Base-by-base conservation (phyloP, 495 filamentous ascomycete genomes). In the Chaetomium fimeti region DNA sequence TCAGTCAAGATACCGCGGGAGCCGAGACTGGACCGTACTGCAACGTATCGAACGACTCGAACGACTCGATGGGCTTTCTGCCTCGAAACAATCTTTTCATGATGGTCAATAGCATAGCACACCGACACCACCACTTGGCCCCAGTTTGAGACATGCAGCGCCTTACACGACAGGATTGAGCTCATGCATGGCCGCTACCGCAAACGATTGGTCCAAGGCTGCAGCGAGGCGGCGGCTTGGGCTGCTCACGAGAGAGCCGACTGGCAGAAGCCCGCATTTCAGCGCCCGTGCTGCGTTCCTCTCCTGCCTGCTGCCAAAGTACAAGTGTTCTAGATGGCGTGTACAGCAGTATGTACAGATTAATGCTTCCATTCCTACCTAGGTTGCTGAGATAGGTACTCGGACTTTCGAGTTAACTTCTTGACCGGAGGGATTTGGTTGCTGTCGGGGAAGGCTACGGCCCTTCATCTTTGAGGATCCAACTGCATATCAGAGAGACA, bases 61-160 rank as follows among this genome's bases (percentile, higher is more conserved):
- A 32, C 32, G 40, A n/a, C 11, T 24, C 45, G 43, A 8, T 29
- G n/a, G 13, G 16, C 16, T 24, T 12, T 15, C 25, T 28, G 22
- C 18, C 6, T 18, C 24, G 22, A 57, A 57, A 40, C 8, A 58
- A 24, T n/a, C 12, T 5, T 51, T 40, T 60, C 15, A 27, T 16
- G 40, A 58, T 43, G 24, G 22, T 24, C 12, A 28, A 25, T 5
- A 7, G 24, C 36, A 25, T 5, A 7, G 24, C 36, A 32, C 28
- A 12, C 18, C 25, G 18, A 11, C 52, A 18, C 15, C 52, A 55
- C 13, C 52, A 55, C 52, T 29, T 38, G 42, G 48, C n/a, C 49
- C 22, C 1, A 62, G 6, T 25, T 29, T 51, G 29, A 60, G 58
- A 51, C 58, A 60, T 60, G 58, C 58, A 60, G 58, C 28, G n/a